Percentiles rank a stretch among this genome's conserved stretches.
Evolutionary conservation across 2,329 filamentous ascomycete genomes (phyloP).

Genomic region (Scorias spongiosa): DNA sequence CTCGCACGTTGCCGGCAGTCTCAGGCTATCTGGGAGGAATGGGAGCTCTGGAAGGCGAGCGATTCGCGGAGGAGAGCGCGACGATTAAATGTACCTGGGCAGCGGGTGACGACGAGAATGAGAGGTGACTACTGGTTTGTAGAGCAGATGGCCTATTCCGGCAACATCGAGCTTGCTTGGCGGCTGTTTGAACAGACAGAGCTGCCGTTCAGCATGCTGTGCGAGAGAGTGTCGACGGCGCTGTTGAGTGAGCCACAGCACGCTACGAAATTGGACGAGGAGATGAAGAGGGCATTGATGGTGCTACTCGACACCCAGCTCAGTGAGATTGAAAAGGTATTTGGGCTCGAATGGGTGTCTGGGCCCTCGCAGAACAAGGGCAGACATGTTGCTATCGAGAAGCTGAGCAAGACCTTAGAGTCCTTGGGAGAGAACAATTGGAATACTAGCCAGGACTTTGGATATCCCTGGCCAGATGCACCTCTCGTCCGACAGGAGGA

Average conservation of each 20-base stretch:
- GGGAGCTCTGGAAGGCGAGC: slow-evolving; percentile 17
- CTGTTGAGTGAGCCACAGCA: slow-evolving; percentile 16
- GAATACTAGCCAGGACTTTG: slow-evolving; percentile 14
- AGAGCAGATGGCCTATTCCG: slow-evolving; percentile 18
- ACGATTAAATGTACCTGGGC: slow-evolving; percentile 2
- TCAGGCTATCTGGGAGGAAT: slow-evolving; percentile 19
- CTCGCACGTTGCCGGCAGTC: slow-evolving; percentile 17
- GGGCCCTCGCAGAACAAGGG: slow-evolving; percentile 9
- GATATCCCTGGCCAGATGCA: slow-evolving; percentile 14
- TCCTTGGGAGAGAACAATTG: slow-evolving; percentile 10
- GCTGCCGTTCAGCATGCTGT: slow-evolving; percentile 10
- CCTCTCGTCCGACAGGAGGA: slow-evolving; percentile 7
- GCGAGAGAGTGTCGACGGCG: slow-evolving; percentile 6
- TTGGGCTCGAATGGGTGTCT: slow-evolving; percentile 17
- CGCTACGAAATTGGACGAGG: slow-evolving; percentile 12
- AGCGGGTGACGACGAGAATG: slow-evolving; percentile 10
- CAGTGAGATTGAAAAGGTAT: slow-evolving; percentile 14
- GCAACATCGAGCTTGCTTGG: slow-evolving; percentile 18
- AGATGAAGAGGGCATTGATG: slow-evolving; percentile 12
- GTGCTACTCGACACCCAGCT: slow-evolving; percentile 18
- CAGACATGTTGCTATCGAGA: slow-evolving; percentile 11
- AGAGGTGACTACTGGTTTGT: slow-evolving; percentile 21
- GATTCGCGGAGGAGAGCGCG: slow-evolving; percentile 9
- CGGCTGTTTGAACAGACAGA: slow-evolving; percentile 12
- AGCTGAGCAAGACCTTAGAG: slow-evolving; percentile 17